Evolutionary conservation across 805 yeast genomes (phyloP).

Genomic region (Barnettozyma botsteinii): DNA sequence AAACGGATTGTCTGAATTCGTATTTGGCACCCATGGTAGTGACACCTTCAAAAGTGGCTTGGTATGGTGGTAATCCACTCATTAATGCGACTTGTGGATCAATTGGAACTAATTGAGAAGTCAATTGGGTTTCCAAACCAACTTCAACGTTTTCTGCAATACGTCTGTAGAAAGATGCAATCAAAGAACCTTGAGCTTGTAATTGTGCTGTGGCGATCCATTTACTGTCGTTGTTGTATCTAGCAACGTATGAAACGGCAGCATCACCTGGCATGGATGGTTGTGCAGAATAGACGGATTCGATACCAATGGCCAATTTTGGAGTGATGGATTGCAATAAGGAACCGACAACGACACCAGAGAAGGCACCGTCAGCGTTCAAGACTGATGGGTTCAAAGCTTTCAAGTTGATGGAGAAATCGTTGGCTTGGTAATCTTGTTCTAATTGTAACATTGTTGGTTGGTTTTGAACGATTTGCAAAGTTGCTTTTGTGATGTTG

Average conservation of each 20-base stretch:
- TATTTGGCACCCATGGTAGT: constrained; percentile 96
- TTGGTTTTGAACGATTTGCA: constrained; percentile 84
- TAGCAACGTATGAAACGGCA: constrained; percentile 81
- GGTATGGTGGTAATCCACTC: constrained; percentile 76
- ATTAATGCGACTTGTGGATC: constrained; percentile 54
- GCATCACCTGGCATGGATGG: constrained; percentile 83
- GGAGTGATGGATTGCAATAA: constrained; percentile 85
- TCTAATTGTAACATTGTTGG: constrained; percentile 93
- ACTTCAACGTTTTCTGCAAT: constrained; percentile 92
- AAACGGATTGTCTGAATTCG: constrained; percentile 93
- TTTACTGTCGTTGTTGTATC: constrained; percentile 71
- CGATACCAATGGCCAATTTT: constrained; percentile 81
- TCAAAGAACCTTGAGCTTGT: constrained; percentile 86
- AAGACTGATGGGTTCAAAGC: constrained; percentile 81
- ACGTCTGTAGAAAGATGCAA: constrained; percentile 90
- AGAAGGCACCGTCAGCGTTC: constrained; percentile 55
- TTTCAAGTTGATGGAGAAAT: constrained; percentile 84
- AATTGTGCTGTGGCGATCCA: constrained; percentile 95
- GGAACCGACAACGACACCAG: constrained; percentile 92
- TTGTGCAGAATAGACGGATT: constrained; percentile 79
- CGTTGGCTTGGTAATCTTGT: constrained; percentile 90
- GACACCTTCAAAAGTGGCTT: constrained; percentile 82
- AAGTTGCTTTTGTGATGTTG: constrained; percentile 74
- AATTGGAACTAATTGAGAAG: constrained; percentile 70
- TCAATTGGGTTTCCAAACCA: constrained; percentile 81